A percentile compares a stretch with the other conserved stretches of the same genome.
Evolutionary conservation across 1,284 basidiomycete genomes (phyloP).

Genomic region (Boletellus deceptivus): DNA sequence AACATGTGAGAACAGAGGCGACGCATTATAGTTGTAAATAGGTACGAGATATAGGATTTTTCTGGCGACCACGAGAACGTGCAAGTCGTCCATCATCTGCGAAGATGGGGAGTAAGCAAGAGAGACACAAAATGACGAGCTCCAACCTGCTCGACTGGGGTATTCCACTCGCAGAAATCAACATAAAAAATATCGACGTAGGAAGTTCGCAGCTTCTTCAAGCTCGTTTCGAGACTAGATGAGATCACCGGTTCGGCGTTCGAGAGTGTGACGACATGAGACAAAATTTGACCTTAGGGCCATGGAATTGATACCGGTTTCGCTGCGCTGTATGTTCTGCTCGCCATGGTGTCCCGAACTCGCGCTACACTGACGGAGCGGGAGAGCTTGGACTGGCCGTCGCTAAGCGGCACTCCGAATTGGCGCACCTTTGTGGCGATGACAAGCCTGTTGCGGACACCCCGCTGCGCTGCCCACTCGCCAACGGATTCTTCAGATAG

Average conservation of each 20-base stretch:
- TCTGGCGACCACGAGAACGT: conserved; percentile 40
- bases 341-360: conserved; percentile 26
- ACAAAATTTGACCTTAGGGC: conserved; percentile 15
- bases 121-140: not conserved
- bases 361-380: conserved; percentile 23
- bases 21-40: not conserved
- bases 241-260: not conserved
- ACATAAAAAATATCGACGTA: conserved; percentile 44
- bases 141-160: conserved; percentile 43
- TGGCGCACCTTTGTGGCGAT: conserved; percentile 45
- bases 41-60: conserved; percentile 47
- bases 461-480: conserved; percentile 52
- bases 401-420: not conserved
- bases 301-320: conserved; percentile 35
- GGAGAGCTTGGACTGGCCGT: too few species aligned
- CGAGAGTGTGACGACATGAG: too few species aligned
- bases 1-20: conserved; percentile 7
- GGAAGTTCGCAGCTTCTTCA: conserved; percentile 43
- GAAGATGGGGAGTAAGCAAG: not conserved
- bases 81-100: conserved; percentile 41
- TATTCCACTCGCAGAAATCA: conserved; percentile 46
- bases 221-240: conserved; percentile 30
- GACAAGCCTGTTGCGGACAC: conserved; percentile 51
- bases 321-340: conserved; percentile 31
- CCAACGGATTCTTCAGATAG: conserved; percentile 49